phyloP scores from a whole-genome alignment of 2,329 filamentous ascomycete genomes.

The Nemania sp. region DNA sequence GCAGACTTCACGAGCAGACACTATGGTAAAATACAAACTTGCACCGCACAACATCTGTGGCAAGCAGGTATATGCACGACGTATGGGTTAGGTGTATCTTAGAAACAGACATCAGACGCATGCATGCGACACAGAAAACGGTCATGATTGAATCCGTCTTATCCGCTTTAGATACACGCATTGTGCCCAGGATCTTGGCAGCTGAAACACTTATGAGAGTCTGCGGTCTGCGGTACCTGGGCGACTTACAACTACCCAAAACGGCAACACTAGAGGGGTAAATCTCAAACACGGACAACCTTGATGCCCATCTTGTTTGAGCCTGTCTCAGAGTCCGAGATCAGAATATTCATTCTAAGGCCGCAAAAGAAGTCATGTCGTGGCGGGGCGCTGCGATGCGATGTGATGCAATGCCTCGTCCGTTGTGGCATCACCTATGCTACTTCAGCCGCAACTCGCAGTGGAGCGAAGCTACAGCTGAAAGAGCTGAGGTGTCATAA shows the following conservation, averaged over 20 bases:
- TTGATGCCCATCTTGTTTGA: background rate
- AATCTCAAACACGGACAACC: background rate
- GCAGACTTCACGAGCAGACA: no score
- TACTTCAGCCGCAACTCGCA: slow-evolving; percentile 9
- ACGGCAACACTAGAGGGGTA: background rate
- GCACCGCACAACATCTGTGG: no score
- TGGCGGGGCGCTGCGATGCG: no score
- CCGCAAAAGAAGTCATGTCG: no score
- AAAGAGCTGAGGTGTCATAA: background rate
- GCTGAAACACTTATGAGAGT: slow-evolving; percentile 8
- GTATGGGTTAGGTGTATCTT: no score
- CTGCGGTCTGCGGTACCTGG: no score
- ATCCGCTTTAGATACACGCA: slow-evolving; percentile 5
- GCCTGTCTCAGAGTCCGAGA: background rate
- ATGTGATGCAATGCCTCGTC: no score
- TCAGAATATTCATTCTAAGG: background rate
- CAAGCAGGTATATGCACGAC: no score
- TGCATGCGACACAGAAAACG: no score
- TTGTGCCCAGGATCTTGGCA: slow-evolving; percentile 16
- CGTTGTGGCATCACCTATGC: background rate
- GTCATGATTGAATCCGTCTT: no score
- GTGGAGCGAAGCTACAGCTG: slow-evolving; percentile 10
- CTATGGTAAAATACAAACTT: no score
- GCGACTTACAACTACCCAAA: background rate
- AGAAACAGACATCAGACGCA: no score